Evolutionary conservation across 345 rosid genomes (phyloP), one percentile per base, ranked within the genome.

Genomic region (Eucalyptus camaldulensis): DNA sequence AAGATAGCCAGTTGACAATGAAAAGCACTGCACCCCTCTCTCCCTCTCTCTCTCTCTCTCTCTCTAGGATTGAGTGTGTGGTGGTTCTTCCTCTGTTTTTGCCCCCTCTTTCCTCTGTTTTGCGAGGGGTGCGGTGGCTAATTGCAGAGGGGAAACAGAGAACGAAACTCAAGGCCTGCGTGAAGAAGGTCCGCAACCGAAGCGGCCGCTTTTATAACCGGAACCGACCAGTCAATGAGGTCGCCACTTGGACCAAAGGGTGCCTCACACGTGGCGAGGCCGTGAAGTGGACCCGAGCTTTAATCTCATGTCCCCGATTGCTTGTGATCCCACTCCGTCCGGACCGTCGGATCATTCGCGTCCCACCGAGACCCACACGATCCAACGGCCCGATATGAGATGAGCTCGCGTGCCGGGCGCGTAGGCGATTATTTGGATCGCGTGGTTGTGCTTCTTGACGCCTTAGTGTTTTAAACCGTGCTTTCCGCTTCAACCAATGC

Each of bases 401-500:
- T 6, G 85, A 76, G 29, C 85, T 6, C 29, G 27, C 3, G 9
- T 10, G 14, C 0, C 0, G 15, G 6, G 8, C 13, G 25, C 44
- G 44, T 72, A 19, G 24, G 81, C 3, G 44, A 72, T 33, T 33
- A 5, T 33, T 19, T 10, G 44, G 81, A 72, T 37, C 40, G 81
- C 7, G 80, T 19, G 47, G 76, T 16, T 25, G 85, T 76, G 85
- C 2, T 12, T 3, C 85, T 21, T 21, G 47, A 76, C 9, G 85
- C 85, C 47, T 40, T 40, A 10, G 83, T 37, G 45, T 69, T 33
- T 76, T 10, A 22, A 76, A 76, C 45, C 47, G 15, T 2, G 47
- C 29, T 11, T 76, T 40, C 27, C 85, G 24, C 85, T 40, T 76
- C 85, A 21, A 21, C 85, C 85, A 76, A 40, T 76, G 47, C 85